Percentiles rank a stretch among this genome's conserved stretches.
These are phyloP conservation scores for Colletotrichum viniferum DNA, from an alignment of 2,329 filamentous ascomycete genomes.

Conservation along the genomic window DNA sequence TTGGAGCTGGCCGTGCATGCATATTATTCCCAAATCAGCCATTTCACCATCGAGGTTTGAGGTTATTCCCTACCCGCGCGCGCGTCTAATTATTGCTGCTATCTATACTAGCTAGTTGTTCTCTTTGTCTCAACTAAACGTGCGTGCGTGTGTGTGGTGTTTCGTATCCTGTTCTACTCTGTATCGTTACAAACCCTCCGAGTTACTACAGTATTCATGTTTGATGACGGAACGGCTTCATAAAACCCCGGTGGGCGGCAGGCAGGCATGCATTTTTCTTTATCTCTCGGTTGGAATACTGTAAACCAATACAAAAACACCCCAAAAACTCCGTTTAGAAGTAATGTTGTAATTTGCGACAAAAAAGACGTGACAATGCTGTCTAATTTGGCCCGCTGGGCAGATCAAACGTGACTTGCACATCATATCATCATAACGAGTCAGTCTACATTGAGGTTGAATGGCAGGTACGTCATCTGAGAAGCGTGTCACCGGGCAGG, in stretches of 20 bases:
- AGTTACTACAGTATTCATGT: constrained; percentile 19
- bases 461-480: not conserved
- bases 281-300: not conserved
- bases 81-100: not conserved
- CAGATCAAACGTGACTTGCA: not conserved
- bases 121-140: not conserved
- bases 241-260: constrained; percentile 6
- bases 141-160: not conserved
- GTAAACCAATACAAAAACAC: not conserved
- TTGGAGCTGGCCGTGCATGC: constrained; percentile 72
- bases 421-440: not conserved
- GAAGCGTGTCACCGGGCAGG: not conserved
- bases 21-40: constrained; percentile 76
- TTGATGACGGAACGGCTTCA: constrained; percentile 22
- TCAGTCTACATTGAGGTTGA: not conserved
- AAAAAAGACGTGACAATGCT: not conserved
- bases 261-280: not conserved
- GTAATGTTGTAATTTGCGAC: not conserved
- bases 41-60: constrained; percentile 72
- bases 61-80: not conserved
- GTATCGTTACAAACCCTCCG: constrained; percentile 1
- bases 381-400: not conserved
- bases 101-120: not conserved
- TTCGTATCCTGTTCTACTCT: not conserved
- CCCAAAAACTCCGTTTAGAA: not conserved